Evolutionary conservation across 1,139 yeast genomes (phyloP), one percentile per base, ranked within the genome.

Genomic region (Debaryomyces singareniensis): DNA sequence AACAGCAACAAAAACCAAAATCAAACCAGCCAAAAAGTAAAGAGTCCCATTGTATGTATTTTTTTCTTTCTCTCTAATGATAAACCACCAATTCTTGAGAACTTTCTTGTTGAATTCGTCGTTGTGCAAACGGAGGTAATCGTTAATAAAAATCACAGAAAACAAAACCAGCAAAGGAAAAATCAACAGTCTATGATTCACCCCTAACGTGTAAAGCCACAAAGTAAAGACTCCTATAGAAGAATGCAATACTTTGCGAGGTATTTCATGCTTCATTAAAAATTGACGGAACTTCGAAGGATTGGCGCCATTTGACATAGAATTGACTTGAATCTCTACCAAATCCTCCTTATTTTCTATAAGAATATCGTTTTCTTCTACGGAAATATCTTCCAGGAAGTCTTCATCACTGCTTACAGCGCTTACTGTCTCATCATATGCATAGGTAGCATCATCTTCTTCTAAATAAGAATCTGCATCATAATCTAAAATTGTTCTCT

Each of bases 201-300:
- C 61, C 5, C 93, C 91, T 24, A 58, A 50, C 0, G 83, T 71
- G 51, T 87, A 89, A 25, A 85, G 60, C 50, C 72, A 79, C 24
- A 91, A 56, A 2, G 96, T 79, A 28, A 87, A 48, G 36, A 85
- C 68, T 1, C 96, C 98, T 32, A 87, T 85, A 1, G 94, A 81
- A 4, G 91, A 81, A 53, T 91, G 98, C 36, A 91, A 74, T 4
- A 71, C 61, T 53, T 91, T 91, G 45, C 98, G 71, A 3, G 95
- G 93, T 14, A 91, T 66, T 53, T 91, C 98, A 50, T 91, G 91
- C 47, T 82, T 83, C 24, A 78, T 70, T 25, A 79, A 54, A 42
- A 77, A 75, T 30, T 64, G 64, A 15, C 73, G 68, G 45, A 76
- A 64, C 38, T 49, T 45, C 4, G 31, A 28, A 13, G 20, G 5